A percentile compares a stretch with the other conserved stretches of the same genome.
phyloP scores from a whole-genome alignment of 1,284 basidiomycete genomes.

The Macrocybe sp. region DNA sequence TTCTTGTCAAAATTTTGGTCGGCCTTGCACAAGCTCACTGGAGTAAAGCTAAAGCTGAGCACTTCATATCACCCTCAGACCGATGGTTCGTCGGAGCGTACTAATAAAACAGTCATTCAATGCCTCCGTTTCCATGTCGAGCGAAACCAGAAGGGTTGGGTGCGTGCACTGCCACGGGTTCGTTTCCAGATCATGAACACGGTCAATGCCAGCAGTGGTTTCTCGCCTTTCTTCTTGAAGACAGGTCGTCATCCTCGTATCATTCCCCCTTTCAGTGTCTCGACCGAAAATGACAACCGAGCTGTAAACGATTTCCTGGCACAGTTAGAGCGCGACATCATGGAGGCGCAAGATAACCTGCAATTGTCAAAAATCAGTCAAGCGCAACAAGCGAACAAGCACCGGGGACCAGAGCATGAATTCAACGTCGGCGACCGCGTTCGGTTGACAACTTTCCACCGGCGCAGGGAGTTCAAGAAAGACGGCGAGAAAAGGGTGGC shows the following conservation, averaged over 20 bases:
- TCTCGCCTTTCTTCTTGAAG: constrained; percentile 30
- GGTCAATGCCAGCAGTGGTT: constrained; percentile 22
- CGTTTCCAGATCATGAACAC: constrained; percentile 19
- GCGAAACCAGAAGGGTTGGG: constrained; percentile 15
- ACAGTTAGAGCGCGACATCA: constrained; percentile 9
- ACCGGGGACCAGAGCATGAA: constrained; percentile 5
- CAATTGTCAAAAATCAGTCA: constrained; percentile 23
- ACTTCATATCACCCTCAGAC: constrained; percentile 39
- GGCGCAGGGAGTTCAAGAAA: constrained; percentile 16
- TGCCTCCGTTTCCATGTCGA: constrained; percentile 13
- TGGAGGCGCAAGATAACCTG: constrained; percentile 24
- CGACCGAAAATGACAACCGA: neutral
- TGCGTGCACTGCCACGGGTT: constrained; percentile 11
- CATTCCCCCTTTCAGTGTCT: constrained; percentile 15
- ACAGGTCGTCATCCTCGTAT: constrained; percentile 19
- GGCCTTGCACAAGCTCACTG: constrained; percentile 26
- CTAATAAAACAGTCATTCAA: constrained; percentile 25
- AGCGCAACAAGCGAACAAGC: constrained; percentile 22
- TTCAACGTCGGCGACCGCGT: constrained; percentile 25
- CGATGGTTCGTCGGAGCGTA: constrained; percentile 34
- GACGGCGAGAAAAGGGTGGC: constrained; percentile 14
- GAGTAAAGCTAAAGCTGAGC: constrained; percentile 32
- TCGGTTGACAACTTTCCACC: constrained; percentile 22
- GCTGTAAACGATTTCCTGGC: constrained; percentile 21
- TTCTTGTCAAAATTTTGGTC: constrained; percentile 41